Base-by-base conservation (phyloP, 768 basidiomycete genomes). In the Boletus huronensis region DNA sequence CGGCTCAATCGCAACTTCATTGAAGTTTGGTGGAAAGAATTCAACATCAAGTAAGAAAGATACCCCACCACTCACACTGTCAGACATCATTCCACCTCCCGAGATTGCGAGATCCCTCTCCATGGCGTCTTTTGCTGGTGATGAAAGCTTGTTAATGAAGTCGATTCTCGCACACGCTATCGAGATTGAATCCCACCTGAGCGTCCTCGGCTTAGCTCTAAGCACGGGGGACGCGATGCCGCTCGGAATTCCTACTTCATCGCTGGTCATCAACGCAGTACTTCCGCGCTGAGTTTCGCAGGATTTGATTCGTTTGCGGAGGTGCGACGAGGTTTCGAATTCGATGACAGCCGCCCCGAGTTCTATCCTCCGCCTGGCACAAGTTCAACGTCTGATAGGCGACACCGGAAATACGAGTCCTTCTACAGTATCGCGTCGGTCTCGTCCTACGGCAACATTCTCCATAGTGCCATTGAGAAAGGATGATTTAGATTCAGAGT, bases 231-330 rank as follows among this genome's bases (percentile, higher is more conserved):
- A n/a, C 58, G 73, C 54, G 53, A 69, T 32, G 41, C 51, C 2
- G 40, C 51, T 4, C 58, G 62, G n/a, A 41, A 50, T 43, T 63
- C 72, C 19, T 46, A 43, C 14, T 25, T 52, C 4, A 7, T 61
- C 50, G 19, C 53, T 21, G 41, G 63, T 36, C 77, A 77, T 40
- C 66, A 72, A 2, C 71, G 75, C 29, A 64, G 65, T n/a, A 57
- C 66, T 3, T 89, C 87, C 0, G 80, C 70, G 3, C 65, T 80
- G 48, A 90, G 88, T 66, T 91, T 92, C 60, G 76, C 72, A 5
- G 88, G 89, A 0, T 77, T 90, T 16, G 83, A 85, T 43, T 85
- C 87, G 0, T 92, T 90, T 58, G 84, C 85, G 19, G 89, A 90
- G 63, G 80, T 90, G n/a, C 75, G 88, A 29, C 79, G 87, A 47